Evolutionary conservation across 78 protist genomes (phyloP).

Genomic region (Dictyostelium citrinum): DNA sequence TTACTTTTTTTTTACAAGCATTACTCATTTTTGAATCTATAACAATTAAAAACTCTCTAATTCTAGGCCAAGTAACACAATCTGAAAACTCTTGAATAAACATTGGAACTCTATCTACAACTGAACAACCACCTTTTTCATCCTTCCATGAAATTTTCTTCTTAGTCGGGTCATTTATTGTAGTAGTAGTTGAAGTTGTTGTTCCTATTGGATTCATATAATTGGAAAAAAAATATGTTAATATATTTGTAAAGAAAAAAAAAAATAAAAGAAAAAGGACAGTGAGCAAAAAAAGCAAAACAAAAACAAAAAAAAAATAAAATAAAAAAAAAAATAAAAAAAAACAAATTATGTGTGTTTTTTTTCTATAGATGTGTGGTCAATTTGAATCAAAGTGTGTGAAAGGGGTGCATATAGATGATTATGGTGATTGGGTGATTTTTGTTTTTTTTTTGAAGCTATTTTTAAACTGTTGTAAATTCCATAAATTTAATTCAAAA

Average conservation of each 20-base stretch:
- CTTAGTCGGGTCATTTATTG: not conserved
- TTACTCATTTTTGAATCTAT: conserved; percentile 38
- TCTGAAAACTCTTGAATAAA: conserved; percentile 55
- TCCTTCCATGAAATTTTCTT: conserved; percentile 50
- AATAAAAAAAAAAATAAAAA: no score
- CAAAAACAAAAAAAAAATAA: not conserved
- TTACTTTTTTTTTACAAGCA: conserved; percentile 35
- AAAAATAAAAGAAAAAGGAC: not conserved
- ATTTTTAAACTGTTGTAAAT: no score
- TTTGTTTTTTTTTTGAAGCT: no score
- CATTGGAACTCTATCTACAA: conserved; percentile 32
- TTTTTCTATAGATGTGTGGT: not conserved
- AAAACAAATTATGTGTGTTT: no score
- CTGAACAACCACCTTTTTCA: conserved; percentile 48
- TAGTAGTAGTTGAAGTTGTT: not conserved
- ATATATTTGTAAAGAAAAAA: not conserved
- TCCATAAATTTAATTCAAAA: no score
- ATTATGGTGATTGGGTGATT: no score
- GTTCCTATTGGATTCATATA: not conserved
- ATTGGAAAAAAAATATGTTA: not conserved
- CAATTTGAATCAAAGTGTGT: no score
- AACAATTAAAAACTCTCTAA: conserved; percentile 29
- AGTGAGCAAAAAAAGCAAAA: no score
- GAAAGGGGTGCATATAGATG: no score
- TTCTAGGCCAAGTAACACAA: not conserved